Conservation (phyloP, 306 rosid species). For the Ormosia emarginata region DNA sequence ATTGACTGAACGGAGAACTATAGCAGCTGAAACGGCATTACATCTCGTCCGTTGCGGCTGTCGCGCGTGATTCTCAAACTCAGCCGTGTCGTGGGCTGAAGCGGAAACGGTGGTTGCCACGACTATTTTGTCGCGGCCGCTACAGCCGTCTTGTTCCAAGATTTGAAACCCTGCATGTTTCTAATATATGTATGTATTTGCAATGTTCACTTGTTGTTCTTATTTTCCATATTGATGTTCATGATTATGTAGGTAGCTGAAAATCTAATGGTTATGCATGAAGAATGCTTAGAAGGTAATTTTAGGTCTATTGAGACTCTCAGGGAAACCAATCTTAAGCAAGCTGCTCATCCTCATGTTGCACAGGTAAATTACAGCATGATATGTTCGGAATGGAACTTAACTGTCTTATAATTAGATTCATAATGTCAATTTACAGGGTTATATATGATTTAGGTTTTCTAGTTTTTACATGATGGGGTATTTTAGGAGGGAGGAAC, state of each 20-base stretch:
- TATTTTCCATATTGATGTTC: background rate
- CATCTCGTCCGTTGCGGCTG: no score
- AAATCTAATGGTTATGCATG: conserved; percentile 51
- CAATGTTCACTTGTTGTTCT: background rate
- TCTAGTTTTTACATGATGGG: background rate
- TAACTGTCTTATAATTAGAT: background rate
- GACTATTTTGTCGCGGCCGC: no score
- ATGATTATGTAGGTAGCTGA: conserved; percentile 50
- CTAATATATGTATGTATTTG: background rate
- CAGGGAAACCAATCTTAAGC: conserved; percentile 39
- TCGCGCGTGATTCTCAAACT: no score
- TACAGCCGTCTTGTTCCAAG: no score
- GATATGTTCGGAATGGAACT: background rate
- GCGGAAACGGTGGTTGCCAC: no score
- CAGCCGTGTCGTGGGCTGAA: no score
- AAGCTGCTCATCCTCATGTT: conserved; percentile 37
- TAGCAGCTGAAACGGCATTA: no score
- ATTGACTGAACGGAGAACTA: no score
- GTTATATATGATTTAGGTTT: background rate
- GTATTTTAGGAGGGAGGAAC: background rate
- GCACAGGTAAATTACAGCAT: conserved; percentile 41
- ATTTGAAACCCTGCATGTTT: no score
- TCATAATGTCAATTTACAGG: background rate
- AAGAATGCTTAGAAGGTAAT: conserved; percentile 58
- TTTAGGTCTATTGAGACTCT: conserved; percentile 44